Percentiles rank a stretch among this genome's conserved stretches.
Evolutionary conservation across 2,329 filamentous ascomycete genomes (phyloP).

Genomic region (Sclerotinia sclerotiorum): DNA sequence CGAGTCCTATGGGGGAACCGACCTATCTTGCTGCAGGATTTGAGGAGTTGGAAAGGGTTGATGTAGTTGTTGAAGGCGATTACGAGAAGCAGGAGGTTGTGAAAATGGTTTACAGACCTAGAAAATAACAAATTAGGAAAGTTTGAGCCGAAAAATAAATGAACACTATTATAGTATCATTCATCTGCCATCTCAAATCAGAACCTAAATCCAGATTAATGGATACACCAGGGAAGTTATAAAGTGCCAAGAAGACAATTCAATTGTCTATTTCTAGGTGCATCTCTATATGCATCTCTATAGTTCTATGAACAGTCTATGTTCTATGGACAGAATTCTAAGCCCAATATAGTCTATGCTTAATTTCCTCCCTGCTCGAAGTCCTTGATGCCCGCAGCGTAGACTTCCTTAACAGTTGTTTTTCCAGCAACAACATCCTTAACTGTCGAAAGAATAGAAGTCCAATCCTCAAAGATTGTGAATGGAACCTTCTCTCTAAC

Average conservation of each 20-base stretch:
- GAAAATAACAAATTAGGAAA: neutral
- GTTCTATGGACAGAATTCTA: conserved; percentile 14
- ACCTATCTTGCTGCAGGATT: conserved; percentile 11
- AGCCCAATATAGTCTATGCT: conserved; percentile 16
- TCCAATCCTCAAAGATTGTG: conserved; percentile 83
- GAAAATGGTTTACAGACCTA: conserved; percentile 1
- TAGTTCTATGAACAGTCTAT: conserved; percentile 22
- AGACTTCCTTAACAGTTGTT: conserved; percentile 68
- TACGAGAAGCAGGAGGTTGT: neutral
- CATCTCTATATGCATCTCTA: conserved; percentile 1
- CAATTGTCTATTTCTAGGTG: neutral
- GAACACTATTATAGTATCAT: neutral
- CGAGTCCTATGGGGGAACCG: neutral
- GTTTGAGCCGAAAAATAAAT: neutral
- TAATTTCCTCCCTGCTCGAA: conserved; percentile 31
- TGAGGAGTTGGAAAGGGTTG: neutral
- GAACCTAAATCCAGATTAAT: neutral
- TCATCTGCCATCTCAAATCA: neutral
- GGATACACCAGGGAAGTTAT: neutral
- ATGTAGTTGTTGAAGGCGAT: neutral
- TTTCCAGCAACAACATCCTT: conserved; percentile 76
- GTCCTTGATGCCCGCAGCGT: conserved; percentile 43
- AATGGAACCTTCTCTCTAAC: conserved; percentile 82
- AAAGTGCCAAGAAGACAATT: neutral
- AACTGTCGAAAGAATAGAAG: conserved; percentile 71